These are phyloP conservation scores for Mrakia hoshinonis DNA, from an alignment of 768 basidiomycete genomes.

Conservation along the genomic window DNA sequence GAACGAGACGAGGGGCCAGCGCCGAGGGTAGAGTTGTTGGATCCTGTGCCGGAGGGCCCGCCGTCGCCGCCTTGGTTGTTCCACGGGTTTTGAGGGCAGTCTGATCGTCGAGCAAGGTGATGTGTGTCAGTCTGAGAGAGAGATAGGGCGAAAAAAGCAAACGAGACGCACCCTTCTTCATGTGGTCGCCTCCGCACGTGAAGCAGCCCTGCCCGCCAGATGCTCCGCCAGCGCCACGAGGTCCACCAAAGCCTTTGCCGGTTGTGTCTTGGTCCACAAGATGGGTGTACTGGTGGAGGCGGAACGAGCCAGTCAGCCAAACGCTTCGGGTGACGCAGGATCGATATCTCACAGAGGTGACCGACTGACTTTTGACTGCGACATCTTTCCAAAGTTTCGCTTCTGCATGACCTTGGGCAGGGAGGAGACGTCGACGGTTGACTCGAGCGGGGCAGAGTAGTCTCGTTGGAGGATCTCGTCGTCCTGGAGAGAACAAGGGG, in stretches of 20 bases:
- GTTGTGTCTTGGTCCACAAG: constrained; percentile 91
- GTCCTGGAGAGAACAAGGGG: constrained; percentile 49
- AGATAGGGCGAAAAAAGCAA: neutral
- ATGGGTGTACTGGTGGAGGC: constrained; percentile 82
- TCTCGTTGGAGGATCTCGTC: constrained; percentile 75
- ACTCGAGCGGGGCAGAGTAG: constrained; percentile 80
- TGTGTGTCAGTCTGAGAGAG: constrained; percentile 26
- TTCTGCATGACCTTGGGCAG: constrained; percentile 96
- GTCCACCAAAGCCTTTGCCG: constrained; percentile 37
- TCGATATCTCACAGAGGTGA: neutral
- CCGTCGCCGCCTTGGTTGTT: constrained; percentile 6
- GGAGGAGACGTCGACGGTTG: constrained; percentile 74
- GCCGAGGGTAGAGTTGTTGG: constrained; percentile 23
- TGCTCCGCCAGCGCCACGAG: constrained; percentile 14
- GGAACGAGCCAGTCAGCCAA: neutral
- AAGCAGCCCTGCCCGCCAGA: constrained; percentile 63
- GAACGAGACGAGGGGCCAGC: constrained; percentile 27
- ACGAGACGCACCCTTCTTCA: constrained; percentile 63
- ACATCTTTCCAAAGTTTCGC: constrained; percentile 59
- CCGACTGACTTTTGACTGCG: constrained; percentile 29
- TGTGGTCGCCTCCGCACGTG: constrained; percentile 84
- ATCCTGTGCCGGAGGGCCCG: constrained; percentile 23
- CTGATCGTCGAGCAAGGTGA: constrained; percentile 7
- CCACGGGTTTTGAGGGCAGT: constrained; percentile 28
- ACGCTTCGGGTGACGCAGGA: neutral